Evolutionary conservation across 805 yeast species (phyloP).

Genomic region (Cyberlindnera japonica): DNA sequence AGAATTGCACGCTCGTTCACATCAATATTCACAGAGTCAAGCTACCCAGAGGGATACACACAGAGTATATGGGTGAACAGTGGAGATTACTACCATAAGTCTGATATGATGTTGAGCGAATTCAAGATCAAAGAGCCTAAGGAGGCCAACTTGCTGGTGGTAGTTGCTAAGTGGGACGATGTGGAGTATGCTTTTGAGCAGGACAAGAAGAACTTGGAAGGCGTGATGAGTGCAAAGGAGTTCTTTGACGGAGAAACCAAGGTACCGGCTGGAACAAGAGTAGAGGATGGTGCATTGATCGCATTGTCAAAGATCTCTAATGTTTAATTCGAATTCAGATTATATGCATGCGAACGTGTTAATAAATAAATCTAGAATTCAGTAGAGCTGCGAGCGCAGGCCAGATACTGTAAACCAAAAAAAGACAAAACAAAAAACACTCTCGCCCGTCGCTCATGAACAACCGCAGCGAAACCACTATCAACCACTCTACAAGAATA

Average conservation of each 20-base stretch:
- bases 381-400: too few species aligned
- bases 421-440: too few species aligned
- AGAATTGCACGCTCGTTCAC: slow-evolving; percentile 60
- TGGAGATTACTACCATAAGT: slow-evolving; percentile 55
- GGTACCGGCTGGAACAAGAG: slow-evolving; percentile 53
- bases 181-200: slow-evolving; percentile 47
- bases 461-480: too few species aligned
- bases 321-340: too few species aligned
- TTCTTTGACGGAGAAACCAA: slow-evolving; percentile 64
- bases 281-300: slow-evolving; percentile 70
- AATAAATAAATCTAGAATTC: too few species aligned
- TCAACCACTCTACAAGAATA: too few species aligned
- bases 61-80: slow-evolving; percentile 62
- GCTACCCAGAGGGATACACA: slow-evolving; percentile 64
- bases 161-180: slow-evolving; percentile 63
- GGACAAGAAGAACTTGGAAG: slow-evolving; percentile 49
- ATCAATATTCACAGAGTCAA: slow-evolving; percentile 66
- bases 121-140: slow-evolving; percentile 17
- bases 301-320: slow-evolving; percentile 38
- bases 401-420: too few species aligned
- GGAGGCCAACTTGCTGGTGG: slow-evolving; percentile 41
- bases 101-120: slow-evolving; percentile 28
- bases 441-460: too few species aligned
- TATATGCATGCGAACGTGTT: too few species aligned
- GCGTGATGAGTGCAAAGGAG: slow-evolving; percentile 50